Percentiles rank a stretch among this genome's conserved stretches.
phyloP scores from a whole-genome alignment of 2,329 filamentous ascomycete species.

The Mycosphaerelloides madeirae region DNA sequence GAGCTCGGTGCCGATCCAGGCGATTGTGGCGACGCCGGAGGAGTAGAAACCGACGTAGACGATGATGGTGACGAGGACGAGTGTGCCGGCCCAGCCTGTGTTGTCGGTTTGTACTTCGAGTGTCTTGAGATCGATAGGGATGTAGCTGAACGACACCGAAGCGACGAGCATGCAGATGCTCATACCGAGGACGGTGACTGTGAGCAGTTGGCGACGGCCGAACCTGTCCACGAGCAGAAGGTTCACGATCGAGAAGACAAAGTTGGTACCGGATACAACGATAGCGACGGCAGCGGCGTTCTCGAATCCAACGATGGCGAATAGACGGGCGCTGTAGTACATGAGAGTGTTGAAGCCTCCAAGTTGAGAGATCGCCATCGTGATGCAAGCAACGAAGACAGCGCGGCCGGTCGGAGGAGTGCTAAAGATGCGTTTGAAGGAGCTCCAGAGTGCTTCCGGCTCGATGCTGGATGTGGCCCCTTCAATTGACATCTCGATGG shows the following conservation, averaged over 20 bases:
- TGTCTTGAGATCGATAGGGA: constrained; percentile 42
- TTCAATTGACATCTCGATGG: constrained; percentile 39
- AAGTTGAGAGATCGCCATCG: constrained; percentile 52
- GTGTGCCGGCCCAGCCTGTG: constrained; percentile 33
- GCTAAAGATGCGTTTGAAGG: constrained; percentile 44
- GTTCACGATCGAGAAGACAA: constrained; percentile 48
- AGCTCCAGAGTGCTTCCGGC: constrained; percentile 39
- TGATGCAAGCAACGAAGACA: constrained; percentile 44
- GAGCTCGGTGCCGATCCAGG: constrained; percentile 47
- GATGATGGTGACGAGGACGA: constrained; percentile 44
- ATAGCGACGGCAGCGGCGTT: constrained; percentile 47
- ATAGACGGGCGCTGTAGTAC: constrained; percentile 43
- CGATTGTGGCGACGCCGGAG: constrained; percentile 44
- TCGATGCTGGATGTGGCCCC: constrained; percentile 39
- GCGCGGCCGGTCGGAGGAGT: constrained; percentile 44
- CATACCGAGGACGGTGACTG: constrained; percentile 46
- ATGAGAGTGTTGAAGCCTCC: constrained; percentile 43
- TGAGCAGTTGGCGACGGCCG: constrained; percentile 43
- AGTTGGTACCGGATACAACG: constrained; percentile 45
- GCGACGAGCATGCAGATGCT: constrained; percentile 39
- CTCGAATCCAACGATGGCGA: constrained; percentile 46
- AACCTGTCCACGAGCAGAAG: constrained; percentile 44
- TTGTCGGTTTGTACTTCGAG: constrained; percentile 35
- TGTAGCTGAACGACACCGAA: constrained; percentile 44
- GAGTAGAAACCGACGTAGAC: constrained; percentile 43